Conservation (phyloP, 768 basidiomycete genomes). For the Mycena kentingensis region DNA sequence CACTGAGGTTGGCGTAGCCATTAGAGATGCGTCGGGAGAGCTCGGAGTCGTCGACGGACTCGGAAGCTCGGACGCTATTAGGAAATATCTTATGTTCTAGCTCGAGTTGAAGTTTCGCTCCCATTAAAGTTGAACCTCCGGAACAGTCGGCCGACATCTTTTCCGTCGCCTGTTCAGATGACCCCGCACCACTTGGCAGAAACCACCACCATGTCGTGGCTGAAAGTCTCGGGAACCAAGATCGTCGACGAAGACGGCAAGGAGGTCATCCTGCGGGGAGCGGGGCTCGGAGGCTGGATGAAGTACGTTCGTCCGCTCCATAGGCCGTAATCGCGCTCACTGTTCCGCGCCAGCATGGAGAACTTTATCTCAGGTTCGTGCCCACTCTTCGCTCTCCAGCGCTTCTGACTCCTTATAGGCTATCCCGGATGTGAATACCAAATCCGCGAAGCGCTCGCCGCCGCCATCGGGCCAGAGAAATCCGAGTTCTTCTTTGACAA, state of each 20-base stretch:
- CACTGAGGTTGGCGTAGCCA: no score
- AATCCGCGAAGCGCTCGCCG: slow-evolving; percentile 67
- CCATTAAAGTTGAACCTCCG: no score
- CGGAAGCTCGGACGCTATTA: neutral
- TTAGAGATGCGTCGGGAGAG: no score
- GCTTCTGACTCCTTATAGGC: slow-evolving; percentile 36
- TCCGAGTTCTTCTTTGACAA: slow-evolving; percentile 85
- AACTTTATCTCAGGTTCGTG: slow-evolving; percentile 67
- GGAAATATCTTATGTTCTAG: neutral
- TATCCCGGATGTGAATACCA: slow-evolving; percentile 84
- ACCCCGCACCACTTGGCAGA: no score
- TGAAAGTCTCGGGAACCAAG: slow-evolving; percentile 59
- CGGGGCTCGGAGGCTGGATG: slow-evolving; percentile 84
- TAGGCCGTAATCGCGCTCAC: slow-evolving; percentile 1
- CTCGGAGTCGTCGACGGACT: no score
- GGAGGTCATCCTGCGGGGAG: slow-evolving; percentile 65
- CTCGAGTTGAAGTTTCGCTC: no score
- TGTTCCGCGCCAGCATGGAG: slow-evolving; percentile 60
- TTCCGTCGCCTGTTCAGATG: no score
- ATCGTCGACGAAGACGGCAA: slow-evolving; percentile 58
- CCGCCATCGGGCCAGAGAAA: slow-evolving; percentile 65
- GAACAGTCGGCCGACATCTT: no score
- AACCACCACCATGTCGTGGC: slow-evolving; percentile 44
- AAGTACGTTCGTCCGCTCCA: slow-evolving; percentile 53
- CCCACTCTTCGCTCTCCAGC: neutral